Conservation (phyloP, 352 stramenopile genomes). For the Blastocystis sp. region DNA sequence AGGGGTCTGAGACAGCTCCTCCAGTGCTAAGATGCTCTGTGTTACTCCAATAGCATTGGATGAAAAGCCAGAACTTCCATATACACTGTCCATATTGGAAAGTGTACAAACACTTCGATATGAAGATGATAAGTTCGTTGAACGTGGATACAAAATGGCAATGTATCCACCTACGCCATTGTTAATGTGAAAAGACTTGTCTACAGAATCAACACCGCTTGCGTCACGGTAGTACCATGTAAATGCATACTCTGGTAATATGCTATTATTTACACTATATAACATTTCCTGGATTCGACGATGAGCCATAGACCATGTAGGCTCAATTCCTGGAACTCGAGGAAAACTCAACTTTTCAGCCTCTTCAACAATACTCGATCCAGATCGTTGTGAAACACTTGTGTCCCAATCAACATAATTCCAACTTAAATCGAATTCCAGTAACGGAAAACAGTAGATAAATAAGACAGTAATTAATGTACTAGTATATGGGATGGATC, state of each 20-base stretch:
- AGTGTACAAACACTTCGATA: constrained; percentile 1
- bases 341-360: background rate
- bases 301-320: background rate
- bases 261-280: background rate
- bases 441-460: constrained; percentile 28
- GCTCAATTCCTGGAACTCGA: constrained; percentile 22
- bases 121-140: background rate
- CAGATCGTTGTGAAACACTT: constrained; percentile 1
- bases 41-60: background rate
- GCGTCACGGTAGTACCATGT: background rate
- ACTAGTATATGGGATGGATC: constrained; percentile 19
- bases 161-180: constrained; percentile 13
- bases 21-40: constrained; percentile 1
- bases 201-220: background rate
- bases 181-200: constrained; percentile 1
- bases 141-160: background rate
- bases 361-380: background rate
- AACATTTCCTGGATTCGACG: background rate
- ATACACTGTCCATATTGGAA: constrained; percentile 50
- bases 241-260: background rate
- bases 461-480: background rate
- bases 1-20: background rate
- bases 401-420: constrained; percentile 35
- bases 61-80: constrained; percentile 29
- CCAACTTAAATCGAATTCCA: constrained; percentile 44